Evolutionary conservation across 73 alveolate genomes (phyloP).

Genomic region (Paramecium biaurelia): DNA sequence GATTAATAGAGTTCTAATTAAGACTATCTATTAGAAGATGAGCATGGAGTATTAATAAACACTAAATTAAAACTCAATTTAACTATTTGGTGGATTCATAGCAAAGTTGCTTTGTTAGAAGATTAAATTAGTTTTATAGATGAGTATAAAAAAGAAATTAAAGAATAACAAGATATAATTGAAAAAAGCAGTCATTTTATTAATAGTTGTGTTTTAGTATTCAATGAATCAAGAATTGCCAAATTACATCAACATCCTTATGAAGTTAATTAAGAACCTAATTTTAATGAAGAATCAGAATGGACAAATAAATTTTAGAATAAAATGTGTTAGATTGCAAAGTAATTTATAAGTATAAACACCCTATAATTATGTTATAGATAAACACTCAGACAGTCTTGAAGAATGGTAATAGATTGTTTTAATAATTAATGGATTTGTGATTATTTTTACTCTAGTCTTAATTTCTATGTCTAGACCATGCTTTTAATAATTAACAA

Average conservation of each 20-base stretch:
- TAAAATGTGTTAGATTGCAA: not conserved
- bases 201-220: not conserved
- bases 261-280: not conserved
- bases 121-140: not conserved
- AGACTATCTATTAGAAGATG: not conserved
- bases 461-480: constrained; percentile 12
- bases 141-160: constrained; percentile 26
- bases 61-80: not conserved
- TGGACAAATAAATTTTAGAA: not conserved
- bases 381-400: not conserved
- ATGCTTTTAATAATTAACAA: not conserved
- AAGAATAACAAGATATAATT: not conserved
- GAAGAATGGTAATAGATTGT: constrained; percentile 32
- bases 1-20: not conserved
- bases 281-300: not conserved
- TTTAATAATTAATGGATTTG: not conserved
- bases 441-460: not conserved
- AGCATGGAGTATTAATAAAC: not conserved
- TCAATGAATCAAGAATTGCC: not conserved
- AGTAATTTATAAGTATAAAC: not conserved
- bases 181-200: not conserved
- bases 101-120: constrained; percentile 32
- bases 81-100: constrained; percentile 45
- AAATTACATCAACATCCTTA: not conserved
- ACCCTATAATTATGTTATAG: not conserved